Base-by-base conservation (phyloP, 768 basidiomycete genomes). In the Royoungia palumana region DNA sequence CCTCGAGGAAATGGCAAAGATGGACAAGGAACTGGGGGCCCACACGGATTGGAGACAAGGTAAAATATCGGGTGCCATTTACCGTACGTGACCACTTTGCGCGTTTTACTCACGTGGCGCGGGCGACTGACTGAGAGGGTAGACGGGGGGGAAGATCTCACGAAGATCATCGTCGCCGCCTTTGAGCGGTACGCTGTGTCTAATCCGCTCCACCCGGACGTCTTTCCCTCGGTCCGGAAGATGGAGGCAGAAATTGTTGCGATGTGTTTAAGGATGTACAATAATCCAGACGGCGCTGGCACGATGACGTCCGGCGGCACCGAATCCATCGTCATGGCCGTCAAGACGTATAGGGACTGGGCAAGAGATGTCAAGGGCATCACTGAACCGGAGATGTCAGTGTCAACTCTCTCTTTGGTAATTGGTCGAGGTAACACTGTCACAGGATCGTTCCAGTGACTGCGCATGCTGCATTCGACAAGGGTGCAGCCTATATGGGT, bases 221-320 rank as follows among this genome's bases (percentile, higher is more conserved):
- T 94, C 37, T 96, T 96, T 69, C 94, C 94, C 1, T 86, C 89
- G 0, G 71, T 96, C 11, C 78, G 95, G 41, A 94, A 95, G 72
- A 99, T 99, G 95, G 95, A 99, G 61, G 89, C 93, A 14, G 94
- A 97, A 61, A 80, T 94, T 22, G 91, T 94, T 37, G 75, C 88
- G 10, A 93, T 93, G 87, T 88, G 85, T 52, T 74, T 95, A 40
- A 78, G 79, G 49, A 75, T 94, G 75, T 97, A 87, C 72, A 84
- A 90, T 61, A 84, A 86, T 54, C 87, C 92, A 1, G 71, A 79
- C 41, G 92, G 92, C 14, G 90, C 92, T 11, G 95, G 95, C 12
- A 85, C 84, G 6, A 97, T 94, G 68, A 99, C 95, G 1, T 87
- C 87, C 0, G 95, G 95, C 13, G 95, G 95, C 6, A 99, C 95